These are phyloP conservation scores for Musa beccarii DNA, from an alignment of 176 grass and related monocot genomes.

Conservation along the genomic window DNA sequence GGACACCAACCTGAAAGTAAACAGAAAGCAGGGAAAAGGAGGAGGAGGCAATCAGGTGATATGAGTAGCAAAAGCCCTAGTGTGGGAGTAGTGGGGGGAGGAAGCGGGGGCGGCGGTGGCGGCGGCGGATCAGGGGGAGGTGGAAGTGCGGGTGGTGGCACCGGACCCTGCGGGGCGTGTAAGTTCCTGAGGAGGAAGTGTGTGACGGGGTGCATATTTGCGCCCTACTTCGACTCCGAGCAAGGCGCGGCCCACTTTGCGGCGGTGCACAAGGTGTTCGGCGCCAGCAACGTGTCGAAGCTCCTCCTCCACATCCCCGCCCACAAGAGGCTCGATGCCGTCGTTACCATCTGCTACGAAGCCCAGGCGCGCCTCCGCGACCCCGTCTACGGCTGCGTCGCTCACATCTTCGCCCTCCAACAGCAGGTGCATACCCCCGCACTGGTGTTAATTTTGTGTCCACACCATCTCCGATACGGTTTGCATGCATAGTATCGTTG, in stretches of 20 bases:
- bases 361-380: conserved; percentile 83
- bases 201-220: conserved; percentile 91
- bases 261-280: conserved; percentile 98
- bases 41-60: background rate
- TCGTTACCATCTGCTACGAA: conserved; percentile 98
- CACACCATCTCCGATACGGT: no score
- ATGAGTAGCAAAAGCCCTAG: conserved; percentile 12
- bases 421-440: conserved; percentile 45
- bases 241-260: conserved; percentile 95
- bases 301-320: conserved; percentile 85
- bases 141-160: background rate
- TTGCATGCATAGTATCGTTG: no score
- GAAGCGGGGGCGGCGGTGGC: background rate
- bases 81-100: background rate
- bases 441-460: no score
- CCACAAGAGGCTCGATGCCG: conserved; percentile 85
- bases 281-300: conserved; percentile 97
- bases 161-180: conserved; percentile 58
- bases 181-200: conserved; percentile 96
- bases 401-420: conserved; percentile 96
- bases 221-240: conserved; percentile 97
- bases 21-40: background rate
- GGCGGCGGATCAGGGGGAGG: background rate
- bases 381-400: conserved; percentile 95
- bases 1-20: background rate